Evolutionary conservation across 768 basidiomycete genomes (phyloP).

Genomic region (Rhodotorula babjevae): DNA sequence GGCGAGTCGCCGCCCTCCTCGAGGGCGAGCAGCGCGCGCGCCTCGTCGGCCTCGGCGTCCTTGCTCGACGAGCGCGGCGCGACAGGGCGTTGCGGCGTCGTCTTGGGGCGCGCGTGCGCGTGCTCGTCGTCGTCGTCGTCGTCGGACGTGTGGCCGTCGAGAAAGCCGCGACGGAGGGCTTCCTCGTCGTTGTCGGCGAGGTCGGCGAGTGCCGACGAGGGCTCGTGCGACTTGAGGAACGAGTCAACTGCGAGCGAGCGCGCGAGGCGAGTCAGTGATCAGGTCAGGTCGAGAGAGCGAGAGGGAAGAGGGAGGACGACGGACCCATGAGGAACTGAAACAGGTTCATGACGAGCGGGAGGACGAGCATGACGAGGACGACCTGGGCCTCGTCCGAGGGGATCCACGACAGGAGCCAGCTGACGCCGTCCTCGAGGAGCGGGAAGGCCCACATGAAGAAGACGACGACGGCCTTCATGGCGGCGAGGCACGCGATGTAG

Average conservation of each 20-base stretch:
- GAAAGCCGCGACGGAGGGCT: constrained; percentile 25
- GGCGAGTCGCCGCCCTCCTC: not conserved
- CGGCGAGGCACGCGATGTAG: constrained; percentile 71
- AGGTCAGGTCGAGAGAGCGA: too few species aligned
- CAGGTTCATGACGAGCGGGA: constrained; percentile 60
- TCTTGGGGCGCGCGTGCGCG: too few species aligned
- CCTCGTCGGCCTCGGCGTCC: not conserved
- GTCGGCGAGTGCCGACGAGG: not conserved
- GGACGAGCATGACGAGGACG: constrained; percentile 71
- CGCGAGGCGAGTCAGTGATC: too few species aligned
- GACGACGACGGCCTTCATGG: constrained; percentile 90
- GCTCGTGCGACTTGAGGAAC: constrained; percentile 29
- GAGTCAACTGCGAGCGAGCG: constrained; percentile 25
- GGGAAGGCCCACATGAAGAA: constrained; percentile 67
- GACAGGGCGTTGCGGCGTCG: too few species aligned
- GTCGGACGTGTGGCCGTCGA: constrained; percentile 46
- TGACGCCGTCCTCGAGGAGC: constrained; percentile 67
- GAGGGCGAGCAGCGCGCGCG: not conserved
- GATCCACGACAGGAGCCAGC: constrained; percentile 79
- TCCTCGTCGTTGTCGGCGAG: constrained; percentile 22
- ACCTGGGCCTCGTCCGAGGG: constrained; percentile 57
- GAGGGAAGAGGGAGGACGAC: constrained; percentile 47
- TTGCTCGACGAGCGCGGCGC: not conserved
- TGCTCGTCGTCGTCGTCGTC: not conserved
- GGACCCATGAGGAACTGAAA: constrained; percentile 94